Conservation (phyloP, 1,139 yeast species). For the Yamadazyma siamensis region DNA sequence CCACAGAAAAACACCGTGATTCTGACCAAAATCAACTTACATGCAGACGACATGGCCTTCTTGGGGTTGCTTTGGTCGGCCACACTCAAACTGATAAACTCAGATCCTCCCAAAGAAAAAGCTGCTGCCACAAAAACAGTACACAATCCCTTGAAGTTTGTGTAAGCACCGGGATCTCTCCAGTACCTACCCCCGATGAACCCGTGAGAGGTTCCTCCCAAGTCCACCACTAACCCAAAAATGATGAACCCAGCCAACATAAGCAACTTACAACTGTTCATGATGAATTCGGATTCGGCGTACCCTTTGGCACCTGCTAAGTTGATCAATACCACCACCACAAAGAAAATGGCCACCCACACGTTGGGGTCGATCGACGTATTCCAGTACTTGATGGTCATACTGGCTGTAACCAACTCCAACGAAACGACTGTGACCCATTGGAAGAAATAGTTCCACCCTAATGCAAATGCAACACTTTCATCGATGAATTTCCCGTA, state of each 20-base stretch:
- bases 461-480: slow-evolving; percentile 33
- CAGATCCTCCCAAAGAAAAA: slow-evolving; percentile 39
- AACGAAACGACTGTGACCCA: slow-evolving; percentile 34
- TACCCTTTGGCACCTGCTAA: slow-evolving; percentile 41
- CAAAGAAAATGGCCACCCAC: slow-evolving; percentile 37
- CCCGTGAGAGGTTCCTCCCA: slow-evolving; percentile 39
- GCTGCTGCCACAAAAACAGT: slow-evolving; percentile 38
- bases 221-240: slow-evolving; percentile 36
- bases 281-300: slow-evolving; percentile 42
- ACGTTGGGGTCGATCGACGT: slow-evolving; percentile 32
- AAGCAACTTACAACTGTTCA: slow-evolving; percentile 34
- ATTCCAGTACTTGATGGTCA: slow-evolving; percentile 34
- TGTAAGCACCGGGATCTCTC: slow-evolving; percentile 39
- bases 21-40: slow-evolving; percentile 40
- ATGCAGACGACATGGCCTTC: slow-evolving; percentile 38
- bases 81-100: slow-evolving; percentile 39
- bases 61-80: slow-evolving; percentile 43
- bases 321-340: slow-evolving; percentile 32
- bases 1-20: slow-evolving; percentile 39
- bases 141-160: slow-evolving; percentile 39
- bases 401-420: slow-evolving; percentile 35
- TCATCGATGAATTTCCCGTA: slow-evolving; percentile 33
- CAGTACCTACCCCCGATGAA: slow-evolving; percentile 48
- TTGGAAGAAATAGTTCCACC: slow-evolving; percentile 36
- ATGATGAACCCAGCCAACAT: slow-evolving; percentile 39